Base-by-base conservation (phyloP, 73 alveolate genomes). In the Stentor roeselii region DNA sequence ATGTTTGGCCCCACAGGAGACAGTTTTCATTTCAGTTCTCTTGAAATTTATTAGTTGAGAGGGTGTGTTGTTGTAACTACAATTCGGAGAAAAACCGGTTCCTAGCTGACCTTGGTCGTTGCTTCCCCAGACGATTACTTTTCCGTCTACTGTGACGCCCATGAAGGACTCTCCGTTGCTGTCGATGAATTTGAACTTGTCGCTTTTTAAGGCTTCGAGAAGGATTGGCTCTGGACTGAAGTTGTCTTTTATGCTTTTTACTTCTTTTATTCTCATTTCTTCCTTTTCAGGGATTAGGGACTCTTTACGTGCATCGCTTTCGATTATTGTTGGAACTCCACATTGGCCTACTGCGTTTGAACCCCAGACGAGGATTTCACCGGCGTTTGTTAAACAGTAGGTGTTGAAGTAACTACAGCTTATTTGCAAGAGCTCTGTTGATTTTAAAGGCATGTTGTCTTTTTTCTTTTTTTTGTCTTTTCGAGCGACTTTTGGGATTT, bases 41-140 rank as follows among this genome's bases (percentile, higher is more conserved):
- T 88, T 83, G 39, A 91, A 75, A 11, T 84, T 61, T 31, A 83
- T 83, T 60, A 91, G 61, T 50, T 80, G 42, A 2, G 59, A 31
- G 27, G 96, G 96, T 36, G 21, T 42, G 50, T 37, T 37, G 36
- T 82, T 67, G 59, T 39, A 83, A 2, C 35, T 76, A 21, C 58
- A 76, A 2, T 82, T 83, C n/a, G 37, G 60, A 0, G 36, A 15
- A 39, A 83, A 58, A 0, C 96, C 93, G 39, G 88, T 83, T 0
- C 96, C 96, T n/a, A 90, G 82, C 59, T 91, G 85, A 2, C 96
- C 96, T 67, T 39, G 58, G 14, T 78, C 87, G 58, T 91, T 91
- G 3, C 84, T 85, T 32, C 94, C 94, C 93, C 96, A 91, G 1
- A 91, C 86, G 75, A 78, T 88, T 6, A 87, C 88, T 36, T 59